phyloP scores from a whole-genome alignment of 768 basidiomycete genomes.

The Hypholoma fasciculare region DNA sequence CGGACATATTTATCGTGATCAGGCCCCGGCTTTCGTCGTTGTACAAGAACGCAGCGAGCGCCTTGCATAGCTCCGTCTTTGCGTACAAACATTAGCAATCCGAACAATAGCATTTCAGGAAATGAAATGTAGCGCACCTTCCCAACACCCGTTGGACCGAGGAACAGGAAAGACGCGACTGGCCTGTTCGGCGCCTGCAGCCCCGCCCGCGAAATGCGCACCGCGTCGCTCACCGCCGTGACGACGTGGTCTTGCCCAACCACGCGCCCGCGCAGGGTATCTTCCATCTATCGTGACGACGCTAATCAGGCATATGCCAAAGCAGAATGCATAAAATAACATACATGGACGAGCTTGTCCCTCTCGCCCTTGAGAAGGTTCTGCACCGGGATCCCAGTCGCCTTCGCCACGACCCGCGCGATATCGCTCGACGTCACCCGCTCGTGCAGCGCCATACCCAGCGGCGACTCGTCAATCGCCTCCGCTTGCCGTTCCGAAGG shows the following conservation, averaged over 20 bases:
- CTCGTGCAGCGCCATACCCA: conserved; percentile 72
- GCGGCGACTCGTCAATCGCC: conserved; percentile 46
- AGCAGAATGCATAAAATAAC: conserved; percentile 24
- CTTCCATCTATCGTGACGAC: conserved; percentile 72
- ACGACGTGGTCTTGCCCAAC: conserved; percentile 94
- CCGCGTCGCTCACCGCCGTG: conserved; percentile 81
- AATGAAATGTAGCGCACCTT: conserved; percentile 45
- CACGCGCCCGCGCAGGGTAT: conserved; percentile 66
- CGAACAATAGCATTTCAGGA: background rate
- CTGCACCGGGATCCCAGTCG: conserved; percentile 90
- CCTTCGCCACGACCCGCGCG: conserved; percentile 81
- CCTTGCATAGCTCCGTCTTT: conserved; percentile 88
- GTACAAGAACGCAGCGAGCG: conserved; percentile 86
- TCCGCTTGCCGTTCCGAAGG: conserved; percentile 52
- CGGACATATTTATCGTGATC: conserved; percentile 95
- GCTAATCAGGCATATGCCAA: background rate
- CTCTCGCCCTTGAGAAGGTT: conserved; percentile 87
- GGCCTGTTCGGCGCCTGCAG: conserved; percentile 87
- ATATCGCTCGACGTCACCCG: conserved; percentile 90
- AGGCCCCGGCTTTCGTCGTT: conserved; percentile 85
- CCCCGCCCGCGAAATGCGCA: conserved; percentile 90
- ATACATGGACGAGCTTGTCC: conserved; percentile 84
- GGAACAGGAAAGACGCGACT: conserved; percentile 89
- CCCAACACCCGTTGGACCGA: conserved; percentile 87
- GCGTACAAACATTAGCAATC: conserved; percentile 2